phyloP scores from a whole-genome alignment of 2,329 filamentous ascomycete genomes.

The Rhytidhysteron rufulum region DNA sequence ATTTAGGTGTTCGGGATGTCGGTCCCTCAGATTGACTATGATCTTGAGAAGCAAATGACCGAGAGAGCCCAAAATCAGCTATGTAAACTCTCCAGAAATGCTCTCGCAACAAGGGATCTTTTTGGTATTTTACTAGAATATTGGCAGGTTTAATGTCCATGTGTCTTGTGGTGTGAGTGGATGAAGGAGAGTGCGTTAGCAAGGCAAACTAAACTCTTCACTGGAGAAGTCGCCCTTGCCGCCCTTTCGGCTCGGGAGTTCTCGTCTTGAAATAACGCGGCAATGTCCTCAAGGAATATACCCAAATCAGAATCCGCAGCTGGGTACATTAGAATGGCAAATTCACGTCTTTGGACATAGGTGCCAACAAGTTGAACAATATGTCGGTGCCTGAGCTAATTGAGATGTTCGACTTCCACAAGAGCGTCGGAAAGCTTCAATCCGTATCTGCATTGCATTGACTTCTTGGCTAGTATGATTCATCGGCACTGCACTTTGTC shows the following conservation, averaged over 20 bases:
- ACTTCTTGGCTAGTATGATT: slow-evolving; percentile 15
- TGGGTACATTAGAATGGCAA: slow-evolving; percentile 18
- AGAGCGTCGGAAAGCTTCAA: slow-evolving; percentile 8
- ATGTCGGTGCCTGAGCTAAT: slow-evolving; percentile 13
- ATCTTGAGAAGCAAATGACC: slow-evolving; percentile 10
- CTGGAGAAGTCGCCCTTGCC: neutral
- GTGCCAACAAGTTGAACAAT: slow-evolving; percentile 17
- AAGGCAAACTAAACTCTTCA: slow-evolving; percentile 6
- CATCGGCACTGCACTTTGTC: slow-evolving; percentile 15
- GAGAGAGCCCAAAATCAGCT: slow-evolving; percentile 17
- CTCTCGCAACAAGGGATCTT: neutral
- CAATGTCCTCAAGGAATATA: slow-evolving; percentile 11
- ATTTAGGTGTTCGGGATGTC: slow-evolving; percentile 12
- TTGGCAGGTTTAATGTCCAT: slow-evolving; percentile 21
- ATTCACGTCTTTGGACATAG: slow-evolving; percentile 9
- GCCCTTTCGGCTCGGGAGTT: neutral
- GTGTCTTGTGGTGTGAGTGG: slow-evolving; percentile 12
- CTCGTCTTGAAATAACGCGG: neutral
- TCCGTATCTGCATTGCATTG: slow-evolving; percentile 10
- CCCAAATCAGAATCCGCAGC: slow-evolving; percentile 12
- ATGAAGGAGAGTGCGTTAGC: slow-evolving; percentile 10
- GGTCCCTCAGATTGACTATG: slow-evolving; percentile 16
- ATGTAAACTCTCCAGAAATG: slow-evolving; percentile 11
- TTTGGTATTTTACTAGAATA: slow-evolving; percentile 9
- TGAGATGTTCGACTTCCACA: slow-evolving; percentile 14